Conservation (phyloP, 2,329 filamentous ascomycete genomes). For the Arthrobotrys entomopaga region DNA sequence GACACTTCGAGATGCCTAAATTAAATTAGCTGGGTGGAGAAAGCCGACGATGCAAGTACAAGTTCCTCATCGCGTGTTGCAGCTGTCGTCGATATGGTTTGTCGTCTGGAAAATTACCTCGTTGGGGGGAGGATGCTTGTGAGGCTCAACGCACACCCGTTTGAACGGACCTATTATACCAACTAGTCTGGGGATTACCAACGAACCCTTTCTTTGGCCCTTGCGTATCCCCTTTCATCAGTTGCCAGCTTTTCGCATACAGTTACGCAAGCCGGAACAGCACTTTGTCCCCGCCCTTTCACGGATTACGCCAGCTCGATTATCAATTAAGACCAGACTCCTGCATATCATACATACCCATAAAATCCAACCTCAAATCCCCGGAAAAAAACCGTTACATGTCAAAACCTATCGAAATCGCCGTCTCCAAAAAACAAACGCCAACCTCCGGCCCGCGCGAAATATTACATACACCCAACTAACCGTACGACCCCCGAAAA, state of each 20-base stretch:
- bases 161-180: too few species aligned
- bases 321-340: background rate
- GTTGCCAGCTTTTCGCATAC: slow-evolving; percentile 39
- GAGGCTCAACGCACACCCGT: slow-evolving; percentile 52
- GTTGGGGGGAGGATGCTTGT: slow-evolving; percentile 1
- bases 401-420: background rate
- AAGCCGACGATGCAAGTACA: background rate
- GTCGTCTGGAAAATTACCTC: slow-evolving; percentile 31
- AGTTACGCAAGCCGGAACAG: slow-evolving; percentile 49
- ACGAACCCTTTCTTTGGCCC: background rate
- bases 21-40: too few species aligned
- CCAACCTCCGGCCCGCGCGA: slow-evolving; percentile 13
- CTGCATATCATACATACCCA: slow-evolving; percentile 1
- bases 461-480: slow-evolving; percentile 25
- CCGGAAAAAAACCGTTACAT: background rate
- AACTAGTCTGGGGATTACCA: too few species aligned
- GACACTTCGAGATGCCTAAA: slow-evolving; percentile 54
- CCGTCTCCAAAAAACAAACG: background rate
- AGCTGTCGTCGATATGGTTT: slow-evolving; percentile 18
- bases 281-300: slow-evolving; percentile 1
- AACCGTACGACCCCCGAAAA: slow-evolving; percentile 40
- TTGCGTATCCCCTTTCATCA: slow-evolving; percentile 38
- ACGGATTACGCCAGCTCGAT: slow-evolving; percentile 34
- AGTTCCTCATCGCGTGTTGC: slow-evolving; percentile 45
- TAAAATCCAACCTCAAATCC: background rate